Evolutionary conservation across 768 basidiomycete genomes (phyloP).

Genomic region (Tylopilus felleus): DNA sequence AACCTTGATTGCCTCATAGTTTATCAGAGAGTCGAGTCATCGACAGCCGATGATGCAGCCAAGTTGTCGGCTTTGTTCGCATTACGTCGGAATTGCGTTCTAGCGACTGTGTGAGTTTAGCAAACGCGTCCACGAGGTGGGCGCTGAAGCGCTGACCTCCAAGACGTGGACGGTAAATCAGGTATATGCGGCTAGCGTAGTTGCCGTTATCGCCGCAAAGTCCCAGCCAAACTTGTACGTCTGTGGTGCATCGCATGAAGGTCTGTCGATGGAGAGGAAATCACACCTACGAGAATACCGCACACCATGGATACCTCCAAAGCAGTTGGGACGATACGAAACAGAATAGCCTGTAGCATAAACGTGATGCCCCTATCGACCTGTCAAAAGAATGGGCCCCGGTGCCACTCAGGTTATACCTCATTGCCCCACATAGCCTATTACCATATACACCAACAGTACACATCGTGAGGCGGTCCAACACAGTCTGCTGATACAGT

Average conservation of each 20-base stretch:
- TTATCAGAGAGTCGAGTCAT: constrained; percentile 97
- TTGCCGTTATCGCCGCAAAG: constrained; percentile 86
- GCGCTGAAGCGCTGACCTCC: constrained; percentile 88
- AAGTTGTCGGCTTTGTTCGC: constrained; percentile 97
- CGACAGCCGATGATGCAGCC: constrained; percentile 88
- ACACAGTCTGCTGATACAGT: too few relatives aligned
- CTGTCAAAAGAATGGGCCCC: neutral
- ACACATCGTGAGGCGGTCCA: too few relatives aligned
- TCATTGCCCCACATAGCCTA: too few relatives aligned
- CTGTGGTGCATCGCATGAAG: constrained; percentile 37
- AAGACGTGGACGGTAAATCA: constrained; percentile 97
- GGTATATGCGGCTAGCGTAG: constrained; percentile 85
- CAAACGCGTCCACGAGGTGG: neutral
- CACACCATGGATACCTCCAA: constrained; percentile 96
- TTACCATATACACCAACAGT: too few relatives aligned
- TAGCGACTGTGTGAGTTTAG: constrained; percentile 32
- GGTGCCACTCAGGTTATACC: too few relatives aligned
- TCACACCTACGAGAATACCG: constrained; percentile 82
- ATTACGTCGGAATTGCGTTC: constrained; percentile 89
- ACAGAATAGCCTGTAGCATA: constrained; percentile 87
- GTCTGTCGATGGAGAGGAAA: neutral
- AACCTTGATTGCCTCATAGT: constrained; percentile 98
- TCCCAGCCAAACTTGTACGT: constrained; percentile 98
- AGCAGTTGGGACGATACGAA: constrained; percentile 94
- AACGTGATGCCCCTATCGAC: constrained; percentile 86